Base-by-base conservation (phyloP, 2,329 filamentous ascomycete genomes). In the Lachnellula willkommii region DNA sequence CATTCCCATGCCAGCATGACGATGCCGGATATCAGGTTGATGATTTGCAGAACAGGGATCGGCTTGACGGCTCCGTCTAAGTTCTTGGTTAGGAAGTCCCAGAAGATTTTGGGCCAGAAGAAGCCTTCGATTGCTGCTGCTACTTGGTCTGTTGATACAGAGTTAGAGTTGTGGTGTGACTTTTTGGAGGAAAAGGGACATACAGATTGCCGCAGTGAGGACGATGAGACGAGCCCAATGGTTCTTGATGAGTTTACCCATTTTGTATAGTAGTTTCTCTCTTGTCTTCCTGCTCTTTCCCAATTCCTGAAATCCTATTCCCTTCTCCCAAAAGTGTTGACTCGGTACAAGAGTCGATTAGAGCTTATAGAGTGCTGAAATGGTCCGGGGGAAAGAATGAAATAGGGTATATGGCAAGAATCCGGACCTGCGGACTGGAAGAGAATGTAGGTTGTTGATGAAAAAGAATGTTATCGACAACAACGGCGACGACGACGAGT, bases 191-290 rank as follows among this genome's bases (percentile, higher is more conserved):
- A 39, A 43, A 56, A 57, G 50, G 50, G 47, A 65, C 76, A 36
- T 73, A 78, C 75, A 78, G 56, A 66, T 66, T 66, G 90, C 87
- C 39, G 94, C 90, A 28, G 89, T 90, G 71, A 99, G 78, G 73
- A 95, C 82, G 70, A 99, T 94, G 68, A 99, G 85, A 59, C 94
- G 88, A 65, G 91, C 94, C 90, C 90, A 96, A 79, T 99, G 94
- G 78, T 97, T 97, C 82, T 99, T 99, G 78, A 99, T 97, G 71
- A 99, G 85, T 75, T 88, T 94, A 74, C 94, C 94, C 94, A 99
- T 99, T 63, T 62, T 74, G 62, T 54, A 42, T 54, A 55, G 47
- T 55, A 96, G 40, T 52, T 24, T 45, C 17, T 96, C 63, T 61
- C 72, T 62, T 60, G 53, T 54, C 24, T 50, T 35, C n/a, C 49